Percentiles rank a stretch among this genome's conserved stretches.
phyloP scores from a whole-genome alignment of 2,329 filamentous ascomycete genomes.

The Ophiocordyceps australis region DNA sequence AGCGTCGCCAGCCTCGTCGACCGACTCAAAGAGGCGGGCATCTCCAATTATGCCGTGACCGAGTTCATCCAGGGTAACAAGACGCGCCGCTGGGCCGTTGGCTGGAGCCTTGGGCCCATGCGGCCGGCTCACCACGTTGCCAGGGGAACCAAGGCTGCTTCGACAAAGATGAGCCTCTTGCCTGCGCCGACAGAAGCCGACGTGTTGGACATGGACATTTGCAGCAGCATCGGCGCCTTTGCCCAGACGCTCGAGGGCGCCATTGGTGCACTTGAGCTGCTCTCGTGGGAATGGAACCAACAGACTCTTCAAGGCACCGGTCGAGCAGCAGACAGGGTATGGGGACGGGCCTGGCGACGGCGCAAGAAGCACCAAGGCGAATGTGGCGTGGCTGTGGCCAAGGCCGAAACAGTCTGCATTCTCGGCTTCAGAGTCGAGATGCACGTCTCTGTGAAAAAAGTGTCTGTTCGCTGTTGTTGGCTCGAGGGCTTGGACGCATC shows the following conservation, averaged over 20 bases:
- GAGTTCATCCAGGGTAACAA: conserved; percentile 61
- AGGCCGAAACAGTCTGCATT: conserved; percentile 11
- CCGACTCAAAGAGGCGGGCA: conserved; percentile 30
- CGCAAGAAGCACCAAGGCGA: conserved; percentile 27
- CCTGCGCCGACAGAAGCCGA: conserved; percentile 22
- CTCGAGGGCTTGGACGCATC: conserved; percentile 54
- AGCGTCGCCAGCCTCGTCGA: conserved; percentile 48
- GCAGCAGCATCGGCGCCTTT: conserved; percentile 19
- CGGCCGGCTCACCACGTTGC: conserved; percentile 37
- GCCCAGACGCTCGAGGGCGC: conserved; percentile 20
- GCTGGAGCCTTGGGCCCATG: conserved; percentile 61
- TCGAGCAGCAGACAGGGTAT: conserved; percentile 53
- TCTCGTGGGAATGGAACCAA: conserved; percentile 44
- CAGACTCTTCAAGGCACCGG: conserved; percentile 37
- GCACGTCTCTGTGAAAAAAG: conserved; percentile 16
- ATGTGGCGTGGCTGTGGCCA: conserved; percentile 15
- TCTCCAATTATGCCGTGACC: conserved; percentile 69
- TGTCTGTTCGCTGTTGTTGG: conserved; percentile 38
- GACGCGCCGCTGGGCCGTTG: conserved; percentile 75
- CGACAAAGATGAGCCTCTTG: conserved; percentile 20
- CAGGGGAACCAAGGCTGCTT: conserved; percentile 20
- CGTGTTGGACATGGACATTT: conserved; percentile 22
- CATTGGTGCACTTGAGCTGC: conserved; percentile 36
- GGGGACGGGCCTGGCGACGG: conserved; percentile 57
- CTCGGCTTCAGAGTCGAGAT: conserved; percentile 43